Evolutionary conservation across 2,329 filamentous ascomycete genomes (phyloP), one percentile per base, ranked within the genome.

Genomic region (Calonectria naviculata): DNA sequence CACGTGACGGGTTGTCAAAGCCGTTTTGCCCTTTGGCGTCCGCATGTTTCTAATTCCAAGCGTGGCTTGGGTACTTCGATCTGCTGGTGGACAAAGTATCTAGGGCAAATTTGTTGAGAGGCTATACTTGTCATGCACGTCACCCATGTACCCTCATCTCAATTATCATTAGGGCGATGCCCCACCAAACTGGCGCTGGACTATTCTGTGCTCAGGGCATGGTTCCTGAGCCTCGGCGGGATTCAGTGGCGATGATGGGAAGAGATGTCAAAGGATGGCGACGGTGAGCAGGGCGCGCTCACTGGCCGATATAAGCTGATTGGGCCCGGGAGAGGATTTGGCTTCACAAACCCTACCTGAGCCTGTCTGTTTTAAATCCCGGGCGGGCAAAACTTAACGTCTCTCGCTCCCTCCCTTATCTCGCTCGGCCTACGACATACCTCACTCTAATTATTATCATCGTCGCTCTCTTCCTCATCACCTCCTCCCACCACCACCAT

Each of bases 131-230:
- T 54, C 5, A 66, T 70, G 56, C 63, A 41, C 56, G 46, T 66
- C 46, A 67, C 46, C 21, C 38, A 54, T 62, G 63, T 70, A 70
- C 56, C 68, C 52, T 66, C 63, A 67, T 67, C 67, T 70, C 68
- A 62, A 67, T 67, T 54, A n/a, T 66, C 63, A 63, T 60, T 31
- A 24, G 41, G 38, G 47, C 49, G 63, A 31, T 46, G 62, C 61
- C 41, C 67, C 67, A 66, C 67, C 68, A 49, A 66, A 62, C 47
- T 62, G 56, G 56, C 64, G 29, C 34, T 52, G 29, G n/a, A 56
- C 52, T 58, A 29, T 26, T 13, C 31, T 38, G 12, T 10, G 21
- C n/a, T 36, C 13, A 36, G 52, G 52, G 52, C 31, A 58, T 58
- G n/a, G 52, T 58, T 38, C 52, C 34, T 58, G 52, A 38, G 38